These are phyloP conservation scores for Miamiensis avidus DNA, from an alignment of 169 alveolate species.

Conservation along the genomic window DNA sequence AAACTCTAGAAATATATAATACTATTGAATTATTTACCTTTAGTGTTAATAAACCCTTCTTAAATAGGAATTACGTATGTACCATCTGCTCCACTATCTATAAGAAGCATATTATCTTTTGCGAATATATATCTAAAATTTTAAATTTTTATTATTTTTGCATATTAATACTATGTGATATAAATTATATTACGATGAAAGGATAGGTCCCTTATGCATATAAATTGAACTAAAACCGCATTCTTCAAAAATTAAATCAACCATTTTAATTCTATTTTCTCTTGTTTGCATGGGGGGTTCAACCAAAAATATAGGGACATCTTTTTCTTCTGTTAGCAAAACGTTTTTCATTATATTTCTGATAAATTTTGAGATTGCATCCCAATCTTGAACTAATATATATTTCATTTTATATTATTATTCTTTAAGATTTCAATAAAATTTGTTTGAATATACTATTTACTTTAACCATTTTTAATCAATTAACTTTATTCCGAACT, in stretches of 20 bases:
- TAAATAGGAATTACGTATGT: conserved; percentile 40
- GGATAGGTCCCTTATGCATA: not conserved
- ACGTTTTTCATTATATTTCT: not conserved
- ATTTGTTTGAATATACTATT: not conserved
- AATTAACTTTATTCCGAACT: not conserved
- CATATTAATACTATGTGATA: too few relatives aligned
- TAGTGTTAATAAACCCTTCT: conserved; percentile 41
- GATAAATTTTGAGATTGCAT: not conserved
- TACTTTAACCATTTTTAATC: not conserved
- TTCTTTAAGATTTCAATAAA: not conserved
- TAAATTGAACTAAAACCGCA: not conserved
- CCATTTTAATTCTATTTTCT: not conserved
- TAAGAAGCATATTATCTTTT: conserved; percentile 41
- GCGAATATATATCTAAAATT: conserved; percentile 31
- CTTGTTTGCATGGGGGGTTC: not conserved
- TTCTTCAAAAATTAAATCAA: not conserved
- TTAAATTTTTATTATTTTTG: too few relatives aligned
- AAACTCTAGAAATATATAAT: not conserved
- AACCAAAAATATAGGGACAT: not conserved
- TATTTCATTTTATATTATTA: too few relatives aligned
- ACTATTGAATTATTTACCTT: conserved; percentile 32
- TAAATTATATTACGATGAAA: not conserved
- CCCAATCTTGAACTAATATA: not conserved
- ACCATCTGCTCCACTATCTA: conserved; percentile 41
- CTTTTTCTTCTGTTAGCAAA: not conserved